Base-by-base conservation (phyloP, 768 basidiomycete species). In the Suillus luteus region DNA sequence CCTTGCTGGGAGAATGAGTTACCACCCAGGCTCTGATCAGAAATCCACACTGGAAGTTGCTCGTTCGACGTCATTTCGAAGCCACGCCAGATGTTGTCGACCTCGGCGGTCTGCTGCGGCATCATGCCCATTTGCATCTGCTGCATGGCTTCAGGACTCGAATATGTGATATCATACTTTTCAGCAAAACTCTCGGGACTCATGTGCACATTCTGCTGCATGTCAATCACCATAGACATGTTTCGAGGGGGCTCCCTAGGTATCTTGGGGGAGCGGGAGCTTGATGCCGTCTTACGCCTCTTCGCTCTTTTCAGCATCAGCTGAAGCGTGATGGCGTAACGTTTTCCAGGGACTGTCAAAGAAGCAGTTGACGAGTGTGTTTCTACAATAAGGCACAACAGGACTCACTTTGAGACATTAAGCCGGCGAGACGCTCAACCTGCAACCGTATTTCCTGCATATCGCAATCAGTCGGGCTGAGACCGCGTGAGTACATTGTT, bases 241-340 rank as follows among this genome's bases (percentile, higher is more conserved):
- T 82, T 72, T 24, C 83, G 83, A 67, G 82, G 85, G 54, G 80
- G 70, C 51, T 88, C 88, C 46, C 87, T 85, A 7, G 83, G 67
- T 15, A 82, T 72, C 66, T 84, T 83, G 1, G 89, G 89, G 19
- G 90, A 91, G 19, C 84, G 84, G 15, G 88, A 84, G 19, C 78
- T 73, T 38, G 87, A 86, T 14, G 80, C 76, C 1, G 80, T 69
- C 60, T 77, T 86, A 63, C 90, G 83, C 64, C 86, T 89, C 74
- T 85, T 83, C 40, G 86, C 85, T 63, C 89, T 82, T 76, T 93
- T 93, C 60, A 97, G 75, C 90, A 96, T 96, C 48, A 96, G 78
- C 67, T 93, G 91, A 22, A 98, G 80, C 5, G 94, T 96, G 43
- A 94, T 76, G 10, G 95, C 95, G 69, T 97, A 98, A 61, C 95